Evolutionary conservation across 1,284 basidiomycete genomes (phyloP).

Genomic region (Malassezia yamatoensis): DNA sequence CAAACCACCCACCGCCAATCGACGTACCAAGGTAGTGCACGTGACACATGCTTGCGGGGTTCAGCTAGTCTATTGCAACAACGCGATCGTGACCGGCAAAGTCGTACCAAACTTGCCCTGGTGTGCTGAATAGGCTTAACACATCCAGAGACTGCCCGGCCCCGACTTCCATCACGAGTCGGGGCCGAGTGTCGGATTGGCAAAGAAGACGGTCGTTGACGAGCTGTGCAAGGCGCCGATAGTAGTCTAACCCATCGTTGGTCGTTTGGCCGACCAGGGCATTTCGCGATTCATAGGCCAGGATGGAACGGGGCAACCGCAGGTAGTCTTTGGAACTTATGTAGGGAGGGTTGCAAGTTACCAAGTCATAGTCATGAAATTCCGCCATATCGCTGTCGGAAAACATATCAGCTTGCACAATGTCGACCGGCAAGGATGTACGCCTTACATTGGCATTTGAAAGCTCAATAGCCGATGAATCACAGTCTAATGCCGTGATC

Average conservation of each 20-base stretch:
- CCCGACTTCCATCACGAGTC: constrained; percentile 11
- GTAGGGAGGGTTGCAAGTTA: constrained; percentile 90
- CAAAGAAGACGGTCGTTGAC: background rate
- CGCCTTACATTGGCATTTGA: background rate
- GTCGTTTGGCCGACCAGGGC: constrained; percentile 60
- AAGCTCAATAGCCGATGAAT: background rate
- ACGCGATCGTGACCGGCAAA: constrained; percentile 4
- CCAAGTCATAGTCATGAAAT: constrained; percentile 55
- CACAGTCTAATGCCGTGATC: constrained; percentile 8
- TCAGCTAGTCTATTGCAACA: background rate
- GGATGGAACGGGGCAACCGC: constrained; percentile 54
- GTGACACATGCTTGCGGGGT: background rate
- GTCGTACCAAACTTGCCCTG: constrained; percentile 8
- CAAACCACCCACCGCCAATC: background rate
- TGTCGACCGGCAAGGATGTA: background rate
- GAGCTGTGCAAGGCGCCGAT: constrained; percentile 9
- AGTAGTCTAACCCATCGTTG: constrained; percentile 12
- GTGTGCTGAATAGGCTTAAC: background rate
- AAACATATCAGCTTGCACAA: constrained; percentile 1
- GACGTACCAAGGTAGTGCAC: background rate
- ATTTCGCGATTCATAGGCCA: constrained; percentile 63
- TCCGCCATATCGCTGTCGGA: background rate
- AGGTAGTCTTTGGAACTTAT: constrained; percentile 59
- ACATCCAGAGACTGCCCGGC: constrained; percentile 9
- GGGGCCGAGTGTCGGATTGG: background rate